phyloP scores from a whole-genome alignment of 345 rosid genomes.

The Gossypium rotundifolium region DNA sequence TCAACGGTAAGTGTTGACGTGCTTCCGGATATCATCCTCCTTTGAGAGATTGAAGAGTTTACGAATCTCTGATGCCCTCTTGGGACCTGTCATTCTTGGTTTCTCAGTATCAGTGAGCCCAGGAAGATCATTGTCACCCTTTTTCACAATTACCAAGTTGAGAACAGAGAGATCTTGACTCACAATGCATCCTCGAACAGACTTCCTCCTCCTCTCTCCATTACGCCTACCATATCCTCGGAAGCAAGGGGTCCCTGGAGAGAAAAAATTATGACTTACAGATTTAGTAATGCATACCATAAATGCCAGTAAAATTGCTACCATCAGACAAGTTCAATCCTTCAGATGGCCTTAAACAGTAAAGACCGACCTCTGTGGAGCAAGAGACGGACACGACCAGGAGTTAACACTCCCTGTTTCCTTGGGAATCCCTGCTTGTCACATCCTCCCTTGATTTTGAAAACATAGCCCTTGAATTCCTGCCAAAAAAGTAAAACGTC shows the following conservation, averaged over 20 bases:
- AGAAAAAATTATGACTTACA: not conserved
- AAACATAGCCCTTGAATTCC: slow-evolving; percentile 4
- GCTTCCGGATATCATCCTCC: not conserved
- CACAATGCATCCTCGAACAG: not conserved
- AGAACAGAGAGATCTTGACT: not conserved
- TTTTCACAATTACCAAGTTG: not conserved
- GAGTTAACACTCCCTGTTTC: not conserved
- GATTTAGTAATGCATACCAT: not conserved
- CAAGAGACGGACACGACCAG: not conserved
- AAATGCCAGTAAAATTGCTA: not conserved
- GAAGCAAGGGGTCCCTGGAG: not conserved
- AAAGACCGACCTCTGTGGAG: not conserved
- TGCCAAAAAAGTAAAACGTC: not conserved
- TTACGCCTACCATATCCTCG: not conserved
- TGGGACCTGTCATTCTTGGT: not conserved
- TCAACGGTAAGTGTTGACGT: not conserved
- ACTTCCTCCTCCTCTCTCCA: not conserved
- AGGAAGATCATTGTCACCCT: not conserved
- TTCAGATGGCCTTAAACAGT: not conserved
- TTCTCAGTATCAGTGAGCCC: not conserved
- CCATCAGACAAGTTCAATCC: not conserved
- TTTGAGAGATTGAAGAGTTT: no score
- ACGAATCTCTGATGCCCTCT: no score
- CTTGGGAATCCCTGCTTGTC: not conserved
- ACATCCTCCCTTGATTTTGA: not conserved